Base-by-base conservation (phyloP, 2,329 filamentous ascomycete genomes). In the Kalmusia sp. region DNA sequence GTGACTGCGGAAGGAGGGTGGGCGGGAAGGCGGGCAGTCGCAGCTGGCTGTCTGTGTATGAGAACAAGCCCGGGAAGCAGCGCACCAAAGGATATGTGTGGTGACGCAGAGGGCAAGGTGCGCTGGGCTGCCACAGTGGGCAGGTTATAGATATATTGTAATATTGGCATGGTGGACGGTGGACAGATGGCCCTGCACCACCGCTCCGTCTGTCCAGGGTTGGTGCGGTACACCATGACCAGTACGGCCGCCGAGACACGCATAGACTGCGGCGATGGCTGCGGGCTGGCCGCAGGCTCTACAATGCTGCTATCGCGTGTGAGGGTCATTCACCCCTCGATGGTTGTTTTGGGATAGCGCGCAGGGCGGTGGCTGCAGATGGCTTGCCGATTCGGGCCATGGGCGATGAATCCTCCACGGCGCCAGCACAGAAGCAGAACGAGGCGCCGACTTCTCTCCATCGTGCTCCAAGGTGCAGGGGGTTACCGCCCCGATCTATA, bases 1-100 rank as follows among this genome's bases (percentile, higher is more conserved):
- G 52, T 35, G 55, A 48, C 14, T 40, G 39, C 45, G 11, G 40
- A 7, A 15, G 12, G 51, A 41, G 38, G 47, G 34, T 37, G 47
- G 25, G 27, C 35, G 34, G 21, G 19, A 27, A 12, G 22, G 40
- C 40, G n/a, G 43, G 40, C 51, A 30, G 33, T 19, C 15, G 44
- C 31, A 28, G 44, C 24, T 37, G 31, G 31, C 8, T 6, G 33
- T 47, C 17, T 44, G 22, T 27, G 30, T 6, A 25, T 28, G 7
- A 21, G 22, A 21, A 19, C 14, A 30, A 37, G 33, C 6, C 24
- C 8, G 44, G 24, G 15, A n/a, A 37, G 9, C 33, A 15, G 41
- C 43, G 27, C 7, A 17, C 8, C 17, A 38, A 8, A 7, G 12
- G n/a, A 22, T 31, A 33, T 19, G 17, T 34, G 9, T 6, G 30